A percentile compares a stretch with the other conserved stretches of the same genome.
These are phyloP conservation scores for Colletotrichum horii DNA, from an alignment of 2,329 filamentous ascomycete species.

Conservation along the genomic window DNA sequence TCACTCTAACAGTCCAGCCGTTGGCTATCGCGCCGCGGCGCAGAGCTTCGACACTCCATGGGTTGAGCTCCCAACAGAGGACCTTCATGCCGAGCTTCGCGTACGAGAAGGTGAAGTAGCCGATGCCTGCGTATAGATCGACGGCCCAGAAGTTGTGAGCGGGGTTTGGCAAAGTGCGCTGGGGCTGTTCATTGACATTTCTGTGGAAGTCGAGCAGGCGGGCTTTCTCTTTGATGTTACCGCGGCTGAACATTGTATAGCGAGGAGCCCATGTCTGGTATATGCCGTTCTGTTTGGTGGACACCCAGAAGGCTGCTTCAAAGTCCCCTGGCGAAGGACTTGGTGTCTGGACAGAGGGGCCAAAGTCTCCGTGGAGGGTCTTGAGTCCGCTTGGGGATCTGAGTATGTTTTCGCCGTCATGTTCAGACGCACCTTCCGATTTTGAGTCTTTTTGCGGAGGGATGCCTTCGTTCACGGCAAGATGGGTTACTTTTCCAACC, in stretches of 20 bases:
- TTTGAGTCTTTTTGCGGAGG: conserved; percentile 43
- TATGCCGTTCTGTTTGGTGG: conserved; percentile 79
- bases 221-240: conserved; percentile 89
- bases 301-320: conserved; percentile 75
- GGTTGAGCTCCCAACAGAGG: conserved; percentile 89
- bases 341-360: conserved; percentile 42
- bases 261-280: conserved; percentile 85
- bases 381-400: conserved; percentile 74
- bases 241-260: conserved; percentile 93
- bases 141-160: conserved; percentile 58
- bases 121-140: conserved; percentile 91
- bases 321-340: conserved; percentile 59
- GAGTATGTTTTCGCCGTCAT: conserved; percentile 67
- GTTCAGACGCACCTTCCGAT: neutral
- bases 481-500: conserved; percentile 53
- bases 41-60: conserved; percentile 85
- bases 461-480: conserved; percentile 68
- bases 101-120: conserved; percentile 92
- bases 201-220: conserved; percentile 65
- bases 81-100: conserved; percentile 73
- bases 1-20: conserved; percentile 65
- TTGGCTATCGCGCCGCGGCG: conserved; percentile 75
- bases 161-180: neutral
- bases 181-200: neutral
- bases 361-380: conserved; percentile 78